Conservation (phyloP, 192 early-diverging fungal species). For the Coemansia sp. region DNA sequence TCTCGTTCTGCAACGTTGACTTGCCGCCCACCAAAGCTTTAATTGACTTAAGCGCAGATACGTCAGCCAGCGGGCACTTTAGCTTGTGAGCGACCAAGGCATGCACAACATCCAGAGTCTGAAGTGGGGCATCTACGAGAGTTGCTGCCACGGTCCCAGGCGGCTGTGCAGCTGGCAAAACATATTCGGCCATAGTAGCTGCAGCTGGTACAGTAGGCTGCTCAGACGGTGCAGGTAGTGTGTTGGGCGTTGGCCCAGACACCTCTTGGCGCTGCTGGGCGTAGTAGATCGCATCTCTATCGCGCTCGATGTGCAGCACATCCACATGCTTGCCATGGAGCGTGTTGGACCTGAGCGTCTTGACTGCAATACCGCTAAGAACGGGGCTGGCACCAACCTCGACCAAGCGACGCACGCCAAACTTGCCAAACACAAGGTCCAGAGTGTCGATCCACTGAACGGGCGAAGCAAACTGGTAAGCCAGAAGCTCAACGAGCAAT, state of each 20-base stretch:
- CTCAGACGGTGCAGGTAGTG: not conserved
- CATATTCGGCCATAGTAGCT: constrained; percentile 44
- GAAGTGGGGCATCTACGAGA: constrained; percentile 69
- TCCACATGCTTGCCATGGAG: not conserved
- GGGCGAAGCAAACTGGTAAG: constrained; percentile 90
- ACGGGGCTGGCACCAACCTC: constrained; percentile 89
- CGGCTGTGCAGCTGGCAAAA: not conserved
- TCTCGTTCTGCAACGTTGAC: constrained; percentile 94
- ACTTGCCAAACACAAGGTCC: constrained; percentile 71
- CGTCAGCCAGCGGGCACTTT: constrained; percentile 76
- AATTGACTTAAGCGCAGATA: constrained; percentile 63
- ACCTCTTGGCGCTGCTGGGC: not conserved
- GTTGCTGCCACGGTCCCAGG: constrained; percentile 38
- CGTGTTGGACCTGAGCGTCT: constrained; percentile 17
- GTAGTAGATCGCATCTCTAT: constrained; percentile 20
- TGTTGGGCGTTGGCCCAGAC: not conserved
- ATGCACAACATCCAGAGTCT: constrained; percentile 71
- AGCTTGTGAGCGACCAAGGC: constrained; percentile 83
- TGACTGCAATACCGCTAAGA: constrained; percentile 81
- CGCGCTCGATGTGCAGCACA: constrained; percentile 14
- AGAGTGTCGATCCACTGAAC: constrained; percentile 96
- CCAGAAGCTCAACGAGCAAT: constrained; percentile 84
- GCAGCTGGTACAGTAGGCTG: constrained; percentile 37
- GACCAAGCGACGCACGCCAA: constrained; percentile 75
- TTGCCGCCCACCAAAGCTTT: constrained; percentile 83